These are phyloP conservation scores for Xerocomus minutiporus DNA, from an alignment of 1,284 basidiomycete species.

Conservation along the genomic window DNA sequence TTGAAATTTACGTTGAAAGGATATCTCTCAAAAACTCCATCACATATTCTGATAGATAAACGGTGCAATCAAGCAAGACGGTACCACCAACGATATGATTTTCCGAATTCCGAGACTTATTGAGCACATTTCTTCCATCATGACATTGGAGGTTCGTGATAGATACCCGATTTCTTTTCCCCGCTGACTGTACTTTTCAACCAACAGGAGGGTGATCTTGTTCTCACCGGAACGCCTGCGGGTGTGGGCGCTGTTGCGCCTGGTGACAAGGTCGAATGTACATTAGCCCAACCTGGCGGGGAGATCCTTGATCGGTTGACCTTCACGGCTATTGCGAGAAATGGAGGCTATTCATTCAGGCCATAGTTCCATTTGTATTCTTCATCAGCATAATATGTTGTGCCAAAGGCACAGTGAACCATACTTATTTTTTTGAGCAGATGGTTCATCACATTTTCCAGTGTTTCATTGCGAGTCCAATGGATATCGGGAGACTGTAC, in stretches of 20 bases:
- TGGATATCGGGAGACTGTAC: too few relatives aligned
- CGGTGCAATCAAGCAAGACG: slow-evolving; percentile 78
- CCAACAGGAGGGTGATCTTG: slow-evolving; percentile 77
- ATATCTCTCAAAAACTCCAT: not conserved
- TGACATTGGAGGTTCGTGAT: slow-evolving; percentile 80
- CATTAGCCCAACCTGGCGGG: slow-evolving; percentile 58
- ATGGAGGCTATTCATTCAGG: slow-evolving; percentile 67
- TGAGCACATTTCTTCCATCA: slow-evolving; percentile 90
- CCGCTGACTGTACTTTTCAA: not conserved
- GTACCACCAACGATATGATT: slow-evolving; percentile 88
- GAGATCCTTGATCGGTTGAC: slow-evolving; percentile 60
- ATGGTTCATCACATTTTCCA: too few relatives aligned
- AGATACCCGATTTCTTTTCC: not conserved
- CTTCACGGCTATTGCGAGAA: slow-evolving; percentile 62
- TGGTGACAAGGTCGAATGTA: slow-evolving; percentile 79
- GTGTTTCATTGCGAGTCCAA: too few relatives aligned
- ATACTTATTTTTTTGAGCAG: too few relatives aligned
- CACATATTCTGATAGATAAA: slow-evolving; percentile 58
- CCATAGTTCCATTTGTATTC: slow-evolving; percentile 11
- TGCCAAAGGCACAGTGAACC: not conserved
- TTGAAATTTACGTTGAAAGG: not conserved
- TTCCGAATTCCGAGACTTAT: slow-evolving; percentile 90
- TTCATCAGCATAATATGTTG: not conserved
- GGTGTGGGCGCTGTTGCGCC: slow-evolving; percentile 80
- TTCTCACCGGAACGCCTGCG: slow-evolving; percentile 86